Evolutionary conservation across 2,329 filamentous ascomycete genomes (phyloP), one percentile per base, ranked within the genome.

Genomic region (Colletotrichum tropicicola): DNA sequence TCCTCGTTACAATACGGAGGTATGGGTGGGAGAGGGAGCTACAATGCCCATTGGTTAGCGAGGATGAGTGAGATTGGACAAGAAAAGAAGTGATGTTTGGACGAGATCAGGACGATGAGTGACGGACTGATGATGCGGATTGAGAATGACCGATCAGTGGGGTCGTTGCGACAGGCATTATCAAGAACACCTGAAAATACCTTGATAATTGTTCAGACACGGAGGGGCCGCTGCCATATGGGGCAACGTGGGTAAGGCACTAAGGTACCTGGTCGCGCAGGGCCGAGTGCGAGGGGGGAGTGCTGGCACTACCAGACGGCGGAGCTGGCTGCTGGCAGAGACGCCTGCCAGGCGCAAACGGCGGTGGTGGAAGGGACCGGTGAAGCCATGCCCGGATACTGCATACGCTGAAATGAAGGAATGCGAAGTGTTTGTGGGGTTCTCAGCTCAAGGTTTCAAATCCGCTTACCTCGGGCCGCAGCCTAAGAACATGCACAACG

Each of bases 231-330:
- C 48, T 49, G 48, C 25, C 48, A 53, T 17, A 63, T 25, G 45
- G 49, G 61, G 61, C 49, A 44, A 44, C 57, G 28, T 61, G 61
- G 43, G 27, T 43, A 55, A 19, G n/a, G n/a, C n/a, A n/a, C n/a
- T n/a, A n/a, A 35, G 3, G 32, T n/a, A n/a, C 4, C 32, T 13
- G 32, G 32, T 13, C 3, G 32, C 32, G 51, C 27, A 54, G 25
- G 28, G 44, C 21, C 35, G 54, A 41, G 19, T n/a, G n/a, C n/a
- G n/a, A n/a, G 23, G 49, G 45, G 45, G 12, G 39, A 54, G n/a
- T 25, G n/a, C 23, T 49, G 53, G 35, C 27, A 35, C 44, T 41
- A 58, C 21, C 35, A 35, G 48, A 41, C 25, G 41, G 48, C 30
- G 35, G 41, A 59, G 17, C n/a, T n/a, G 25, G 12, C 17, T 6